phyloP scores from a whole-genome alignment of 2,329 filamentous ascomycete species.

The Byssothecium circinans region DNA sequence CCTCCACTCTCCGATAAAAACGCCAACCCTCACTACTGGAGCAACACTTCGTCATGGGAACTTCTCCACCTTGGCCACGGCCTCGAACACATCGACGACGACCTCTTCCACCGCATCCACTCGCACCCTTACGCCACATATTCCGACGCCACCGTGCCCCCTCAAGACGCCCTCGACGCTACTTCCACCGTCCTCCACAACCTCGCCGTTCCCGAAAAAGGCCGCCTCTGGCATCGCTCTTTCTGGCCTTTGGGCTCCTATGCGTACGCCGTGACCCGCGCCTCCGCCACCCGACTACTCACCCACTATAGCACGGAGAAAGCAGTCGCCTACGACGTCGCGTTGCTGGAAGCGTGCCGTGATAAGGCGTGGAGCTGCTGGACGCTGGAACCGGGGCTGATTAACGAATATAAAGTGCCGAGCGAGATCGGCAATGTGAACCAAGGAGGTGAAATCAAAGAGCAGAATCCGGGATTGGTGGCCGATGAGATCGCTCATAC shows the following conservation, averaged over 20 bases:
- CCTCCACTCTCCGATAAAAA: neutral
- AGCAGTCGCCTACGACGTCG: constrained; percentile 42
- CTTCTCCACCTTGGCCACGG: constrained; percentile 43
- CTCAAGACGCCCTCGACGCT: constrained; percentile 23
- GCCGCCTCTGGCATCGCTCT: constrained; percentile 2
- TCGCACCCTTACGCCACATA: constrained; percentile 25
- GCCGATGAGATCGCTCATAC: neutral
- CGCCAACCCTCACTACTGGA: constrained; percentile 4
- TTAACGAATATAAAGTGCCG: constrained; percentile 40
- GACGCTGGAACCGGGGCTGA: constrained; percentile 44
- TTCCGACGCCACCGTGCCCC: constrained; percentile 34
- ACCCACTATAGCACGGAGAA: constrained; percentile 20
- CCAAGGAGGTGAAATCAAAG: constrained; percentile 2
- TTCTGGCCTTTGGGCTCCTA: constrained; percentile 12
- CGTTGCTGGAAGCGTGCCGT: constrained; percentile 43
- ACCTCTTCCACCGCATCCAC: constrained; percentile 5
- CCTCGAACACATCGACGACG: constrained; percentile 19
- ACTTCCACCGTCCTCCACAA: constrained; percentile 5
- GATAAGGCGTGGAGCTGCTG: constrained; percentile 40
- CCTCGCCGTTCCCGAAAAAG: neutral
- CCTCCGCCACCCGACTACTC: constrained; percentile 35
- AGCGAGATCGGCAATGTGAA: constrained; percentile 33
- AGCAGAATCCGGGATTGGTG: neutral
- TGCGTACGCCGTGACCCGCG: constrained; percentile 12
- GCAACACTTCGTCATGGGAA: constrained; percentile 32